Base-by-base conservation (phyloP, 495 filamentous ascomycete genomes). In the Annulohypoxylon moriforme region DNA sequence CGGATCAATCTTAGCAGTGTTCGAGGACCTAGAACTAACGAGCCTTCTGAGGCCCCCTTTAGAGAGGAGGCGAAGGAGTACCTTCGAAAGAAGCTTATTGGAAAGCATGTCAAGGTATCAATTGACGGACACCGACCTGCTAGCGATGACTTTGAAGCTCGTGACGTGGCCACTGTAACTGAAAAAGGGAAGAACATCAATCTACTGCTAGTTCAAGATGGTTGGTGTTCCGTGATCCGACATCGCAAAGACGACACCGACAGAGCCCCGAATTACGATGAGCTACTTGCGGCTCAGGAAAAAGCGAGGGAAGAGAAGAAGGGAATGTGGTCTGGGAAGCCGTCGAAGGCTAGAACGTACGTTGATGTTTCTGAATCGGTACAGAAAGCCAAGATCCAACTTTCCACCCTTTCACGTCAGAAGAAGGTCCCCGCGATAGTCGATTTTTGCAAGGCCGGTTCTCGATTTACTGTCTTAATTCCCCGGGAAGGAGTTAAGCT, bases 401-500 rank as follows among this genome's bases (percentile, higher is more conserved):
- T 97, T 22, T 92, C 93, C 4, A 88, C 92, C 33, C 87, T 99
- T 16, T 90, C 93, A 62, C 89, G 95, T 16, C 94, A 97, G 80
- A 93, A 92, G 81, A 93, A 91, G 70, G 91, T 98, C n/a, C 94
- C 96, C 3, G 96, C 92, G 7, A 82, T 99, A 69, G 95, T 99
- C 47, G 96, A 99, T 77, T 99, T 94, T 76, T 96, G 97, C 83
- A 97, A 97, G 81, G 93, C 93, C 13, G 96, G 92, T 31, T 97
- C 94, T 24, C 90, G 96, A 59, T 99, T 99, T 80, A 96, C 92
- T 29, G 85, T 99, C 47, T 85, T 99, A 4, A 88, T 99, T 36
- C 96, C 96, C 27, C 90, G 94, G 22, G 96, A 98, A 77, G 93
- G 93, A 73, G 92, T 92, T 78, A 98, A 97, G 82, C 84, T 99